phyloP scores from a whole-genome alignment of 768 basidiomycete genomes.

The Brasilioporus rufonigricans region DNA sequence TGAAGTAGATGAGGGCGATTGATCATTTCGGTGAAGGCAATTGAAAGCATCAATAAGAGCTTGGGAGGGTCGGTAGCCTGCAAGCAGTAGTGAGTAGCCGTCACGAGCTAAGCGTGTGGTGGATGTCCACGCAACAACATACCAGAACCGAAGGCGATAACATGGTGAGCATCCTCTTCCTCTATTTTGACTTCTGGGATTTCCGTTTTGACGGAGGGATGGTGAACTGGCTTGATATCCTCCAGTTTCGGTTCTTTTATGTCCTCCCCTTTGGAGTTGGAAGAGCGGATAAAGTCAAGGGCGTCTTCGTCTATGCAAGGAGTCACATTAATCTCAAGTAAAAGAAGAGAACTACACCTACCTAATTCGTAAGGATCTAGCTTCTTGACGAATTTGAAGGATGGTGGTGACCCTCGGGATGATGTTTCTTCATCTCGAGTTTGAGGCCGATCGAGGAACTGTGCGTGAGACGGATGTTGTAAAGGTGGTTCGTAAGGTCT shows the following conservation, averaged over 20 bases:
- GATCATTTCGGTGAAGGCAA: neutral
- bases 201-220: conserved; percentile 9
- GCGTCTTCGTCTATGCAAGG: conserved; percentile 25
- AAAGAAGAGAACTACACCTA: neutral
- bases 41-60: conserved; percentile 15
- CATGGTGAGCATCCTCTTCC: neutral
- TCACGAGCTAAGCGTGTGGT: neutral
- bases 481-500: conserved; percentile 25
- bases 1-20: neutral
- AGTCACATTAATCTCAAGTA: neutral
- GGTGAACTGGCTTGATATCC: neutral
- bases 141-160: neutral
- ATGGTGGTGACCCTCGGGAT: neutral
- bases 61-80: conserved; percentile 15
- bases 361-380: conserved; percentile 32
- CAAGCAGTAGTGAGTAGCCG: neutral
- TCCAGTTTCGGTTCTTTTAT: neutral
- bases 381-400: conserved; percentile 23
- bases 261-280: conserved; percentile 3
- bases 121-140: neutral
- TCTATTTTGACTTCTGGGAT: conserved; percentile 5
- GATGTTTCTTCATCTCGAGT: neutral
- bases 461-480: conserved; percentile 19
- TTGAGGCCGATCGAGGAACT: neutral
- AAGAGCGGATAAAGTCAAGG: conserved; percentile 8